phyloP scores from a whole-genome alignment of 148 eudicot species.

The Polygonum maritimum region DNA sequence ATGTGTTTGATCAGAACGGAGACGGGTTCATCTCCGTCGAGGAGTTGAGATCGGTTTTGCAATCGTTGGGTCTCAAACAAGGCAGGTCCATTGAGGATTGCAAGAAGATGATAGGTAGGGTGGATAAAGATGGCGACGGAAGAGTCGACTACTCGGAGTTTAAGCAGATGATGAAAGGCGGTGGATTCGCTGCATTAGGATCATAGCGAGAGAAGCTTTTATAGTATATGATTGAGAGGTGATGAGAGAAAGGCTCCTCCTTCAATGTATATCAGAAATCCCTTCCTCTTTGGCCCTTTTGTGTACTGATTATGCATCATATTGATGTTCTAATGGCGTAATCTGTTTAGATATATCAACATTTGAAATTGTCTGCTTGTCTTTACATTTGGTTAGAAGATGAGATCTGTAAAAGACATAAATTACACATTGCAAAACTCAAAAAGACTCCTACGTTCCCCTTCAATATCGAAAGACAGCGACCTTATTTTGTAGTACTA shows the following conservation, averaged over 20 bases:
- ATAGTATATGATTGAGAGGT: too few species aligned
- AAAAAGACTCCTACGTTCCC: too few species aligned
- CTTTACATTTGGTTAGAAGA: too few species aligned
- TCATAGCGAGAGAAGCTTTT: not conserved
- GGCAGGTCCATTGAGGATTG: slow-evolving; percentile 80
- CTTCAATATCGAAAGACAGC: too few species aligned
- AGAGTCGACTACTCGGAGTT: slow-evolving; percentile 71
- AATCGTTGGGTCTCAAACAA: slow-evolving; percentile 77
- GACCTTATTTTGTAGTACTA: too few species aligned
- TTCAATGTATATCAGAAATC: not conserved
- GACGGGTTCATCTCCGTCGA: slow-evolving; percentile 89
- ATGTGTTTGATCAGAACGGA: slow-evolving; percentile 83
- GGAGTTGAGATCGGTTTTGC: slow-evolving; percentile 67
- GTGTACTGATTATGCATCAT: not conserved
- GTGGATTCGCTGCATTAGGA: slow-evolving; percentile 72
- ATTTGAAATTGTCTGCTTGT: too few species aligned
- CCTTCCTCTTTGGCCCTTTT: not conserved
- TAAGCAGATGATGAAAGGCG: slow-evolving; percentile 81
- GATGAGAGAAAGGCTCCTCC: not conserved
- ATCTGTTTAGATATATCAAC: not conserved
- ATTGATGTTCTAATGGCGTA: not conserved
- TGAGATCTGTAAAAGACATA: too few species aligned
- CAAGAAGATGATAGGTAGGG: slow-evolving; percentile 67
- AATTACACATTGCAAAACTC: too few species aligned
- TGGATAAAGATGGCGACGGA: slow-evolving; percentile 86